Percentiles rank a stretch among this genome's conserved stretches.
Evolutionary conservation across 441 rosid species (phyloP).

Genomic region (Pelargonium australe): DNA sequence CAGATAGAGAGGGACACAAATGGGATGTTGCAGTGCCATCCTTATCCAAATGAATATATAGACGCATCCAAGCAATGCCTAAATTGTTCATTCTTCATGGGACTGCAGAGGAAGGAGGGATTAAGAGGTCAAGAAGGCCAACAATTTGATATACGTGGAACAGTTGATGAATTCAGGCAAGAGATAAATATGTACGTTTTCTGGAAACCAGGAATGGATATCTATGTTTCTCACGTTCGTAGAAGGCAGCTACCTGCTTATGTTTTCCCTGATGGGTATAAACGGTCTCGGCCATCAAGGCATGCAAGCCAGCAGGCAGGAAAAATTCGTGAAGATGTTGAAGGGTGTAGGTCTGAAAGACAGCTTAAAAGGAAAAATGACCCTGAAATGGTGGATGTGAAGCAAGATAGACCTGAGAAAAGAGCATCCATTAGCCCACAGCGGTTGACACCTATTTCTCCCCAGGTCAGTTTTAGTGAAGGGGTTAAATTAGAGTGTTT

Average conservation of each 20-base stretch:
- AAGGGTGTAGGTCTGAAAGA: constrained; percentile 32
- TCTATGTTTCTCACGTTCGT: constrained; percentile 54
- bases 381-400: constrained; percentile 30
- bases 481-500: constrained; percentile 23
- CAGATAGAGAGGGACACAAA: constrained; percentile 67
- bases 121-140: constrained; percentile 50
- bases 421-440: constrained; percentile 49
- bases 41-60: constrained; percentile 45
- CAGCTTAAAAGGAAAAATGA: constrained; percentile 52
- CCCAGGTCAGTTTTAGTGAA: constrained; percentile 36
- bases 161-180: constrained; percentile 50
- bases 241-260: constrained; percentile 53
- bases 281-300: constrained; percentile 51
- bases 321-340: constrained; percentile 38
- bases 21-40: constrained; percentile 69
- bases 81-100: constrained; percentile 55
- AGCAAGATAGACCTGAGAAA: constrained; percentile 46
- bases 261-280: constrained; percentile 65
- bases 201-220: constrained; percentile 74
- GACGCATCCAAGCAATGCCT: constrained; percentile 42
- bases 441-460: constrained; percentile 40
- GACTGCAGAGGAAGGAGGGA: constrained; percentile 62
- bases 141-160: constrained; percentile 66
- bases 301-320: constrained; percentile 36
- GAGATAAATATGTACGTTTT: constrained; percentile 44